These are phyloP conservation scores for Epichloe baconii DNA, from an alignment of 2,329 filamentous ascomycete species.

Conservation along the genomic window DNA sequence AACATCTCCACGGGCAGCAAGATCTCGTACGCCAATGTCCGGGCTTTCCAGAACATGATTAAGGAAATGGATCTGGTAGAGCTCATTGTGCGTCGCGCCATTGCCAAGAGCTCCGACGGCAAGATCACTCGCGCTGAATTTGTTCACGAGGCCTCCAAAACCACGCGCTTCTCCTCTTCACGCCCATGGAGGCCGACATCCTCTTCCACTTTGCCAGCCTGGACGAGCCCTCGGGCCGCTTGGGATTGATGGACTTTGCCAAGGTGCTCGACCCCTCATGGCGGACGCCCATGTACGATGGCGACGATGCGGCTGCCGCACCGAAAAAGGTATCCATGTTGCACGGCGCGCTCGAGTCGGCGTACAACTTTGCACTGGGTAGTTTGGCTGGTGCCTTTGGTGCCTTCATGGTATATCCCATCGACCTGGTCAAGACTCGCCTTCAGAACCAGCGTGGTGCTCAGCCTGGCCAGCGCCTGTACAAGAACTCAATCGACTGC, in stretches of 20 bases:
- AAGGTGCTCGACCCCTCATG: constrained; percentile 93
- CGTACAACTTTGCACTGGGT: constrained; percentile 82
- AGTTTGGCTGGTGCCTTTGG: constrained; percentile 90
- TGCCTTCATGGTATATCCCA: constrained; percentile 98
- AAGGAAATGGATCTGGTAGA: constrained; percentile 97
- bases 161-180: constrained; percentile 95
- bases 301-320: constrained; percentile 28
- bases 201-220: constrained; percentile 96
- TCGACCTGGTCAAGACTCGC: constrained; percentile 95
- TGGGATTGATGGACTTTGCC: constrained; percentile 74
- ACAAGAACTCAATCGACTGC: constrained; percentile 96
- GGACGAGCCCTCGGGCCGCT: constrained; percentile 74
- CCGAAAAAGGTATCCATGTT: constrained; percentile 31
- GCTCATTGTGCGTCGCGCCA: constrained; percentile 78
- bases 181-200: constrained; percentile 97
- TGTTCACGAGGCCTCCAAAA: constrained; percentile 79
- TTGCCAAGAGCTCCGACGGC: constrained; percentile 69
- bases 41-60: constrained; percentile 96
- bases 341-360: constrained; percentile 50
- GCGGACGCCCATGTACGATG: constrained; percentile 48
- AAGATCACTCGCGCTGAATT: constrained; percentile 94
- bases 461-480: constrained; percentile 73
- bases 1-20: constrained; percentile 86
- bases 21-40: constrained; percentile 94
- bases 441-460: constrained; percentile 91